These are phyloP conservation scores for Carex littledalei DNA, from an alignment of 176 grass and related monocot genomes.

Conservation along the genomic window DNA sequence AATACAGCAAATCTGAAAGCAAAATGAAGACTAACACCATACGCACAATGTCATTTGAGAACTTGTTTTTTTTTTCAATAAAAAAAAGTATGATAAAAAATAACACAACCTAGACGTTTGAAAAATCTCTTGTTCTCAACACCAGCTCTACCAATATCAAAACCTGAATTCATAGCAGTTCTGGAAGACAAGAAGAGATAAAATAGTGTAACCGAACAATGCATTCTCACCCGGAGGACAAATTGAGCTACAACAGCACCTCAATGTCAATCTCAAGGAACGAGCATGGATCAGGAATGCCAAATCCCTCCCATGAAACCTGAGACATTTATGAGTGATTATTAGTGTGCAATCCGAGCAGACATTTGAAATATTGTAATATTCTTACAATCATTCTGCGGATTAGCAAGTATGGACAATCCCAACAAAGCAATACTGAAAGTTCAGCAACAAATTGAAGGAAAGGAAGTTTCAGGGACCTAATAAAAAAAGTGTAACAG, in stretches of 20 bases:
- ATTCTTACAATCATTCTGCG: not conserved
- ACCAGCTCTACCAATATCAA: not conserved
- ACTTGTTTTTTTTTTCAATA: not conserved
- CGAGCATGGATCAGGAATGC: conserved; percentile 81
- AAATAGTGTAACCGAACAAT: not conserved
- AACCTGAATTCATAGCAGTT: not conserved
- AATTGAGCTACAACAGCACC: conserved; percentile 49
- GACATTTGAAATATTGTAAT: not conserved
- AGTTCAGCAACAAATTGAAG: not conserved
- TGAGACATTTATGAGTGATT: conserved; percentile 7
- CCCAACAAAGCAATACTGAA: not conserved
- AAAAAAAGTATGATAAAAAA: not conserved
- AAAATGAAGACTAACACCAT: not conserved
- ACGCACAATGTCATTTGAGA: not conserved
- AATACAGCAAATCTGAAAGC: no score
- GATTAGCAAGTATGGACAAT: not conserved
- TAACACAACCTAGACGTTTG: not conserved
- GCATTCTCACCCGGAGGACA: not conserved
- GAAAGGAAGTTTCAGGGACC: not conserved
- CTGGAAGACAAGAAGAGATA: not conserved
- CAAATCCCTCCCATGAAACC: conserved; percentile 81
- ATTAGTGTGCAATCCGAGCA: not conserved
- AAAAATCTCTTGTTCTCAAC: not conserved
- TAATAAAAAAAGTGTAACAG: not conserved
- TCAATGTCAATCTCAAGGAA: conserved; percentile 80